Evolutionary conservation across 2,329 filamentous ascomycete genomes (phyloP).

Genomic region (Phyllosticta paracitricarpa): DNA sequence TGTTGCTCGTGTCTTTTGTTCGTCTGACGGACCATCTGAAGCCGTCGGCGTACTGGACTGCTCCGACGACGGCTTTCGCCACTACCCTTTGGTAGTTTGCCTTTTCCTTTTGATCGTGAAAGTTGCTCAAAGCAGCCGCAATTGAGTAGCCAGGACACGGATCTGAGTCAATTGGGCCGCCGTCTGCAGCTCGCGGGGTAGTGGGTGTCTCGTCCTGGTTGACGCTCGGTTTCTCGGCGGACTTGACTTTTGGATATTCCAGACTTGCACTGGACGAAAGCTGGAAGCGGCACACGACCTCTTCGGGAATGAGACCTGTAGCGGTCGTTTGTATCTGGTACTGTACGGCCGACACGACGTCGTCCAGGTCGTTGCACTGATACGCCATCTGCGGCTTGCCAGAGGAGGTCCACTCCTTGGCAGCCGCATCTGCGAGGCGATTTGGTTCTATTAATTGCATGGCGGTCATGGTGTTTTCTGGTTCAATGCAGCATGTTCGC

Average conservation of each 20-base stretch:
- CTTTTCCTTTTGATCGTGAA: slow-evolving; percentile 11
- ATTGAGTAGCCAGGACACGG: slow-evolving; percentile 5
- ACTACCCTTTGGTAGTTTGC: slow-evolving; percentile 9
- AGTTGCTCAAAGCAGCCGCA: slow-evolving; percentile 9
- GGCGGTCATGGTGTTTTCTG: not conserved
- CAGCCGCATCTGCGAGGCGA: not conserved
- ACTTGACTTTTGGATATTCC: not conserved
- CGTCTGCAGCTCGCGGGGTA: not conserved
- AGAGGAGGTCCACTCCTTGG: not conserved
- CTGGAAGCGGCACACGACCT: not conserved
- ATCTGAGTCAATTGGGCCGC: not conserved
- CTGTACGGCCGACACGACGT: not conserved
- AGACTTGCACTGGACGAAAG: not conserved
- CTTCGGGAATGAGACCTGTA: not conserved
- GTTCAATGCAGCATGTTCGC: not conserved
- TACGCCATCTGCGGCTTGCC: not conserved
- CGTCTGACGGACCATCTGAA: slow-evolving; percentile 26
- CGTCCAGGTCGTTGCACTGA: slow-evolving; percentile 5
- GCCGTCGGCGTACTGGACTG: slow-evolving; percentile 22
- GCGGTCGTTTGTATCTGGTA: not conserved
- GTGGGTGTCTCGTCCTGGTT: not conserved
- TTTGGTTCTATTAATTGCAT: not conserved
- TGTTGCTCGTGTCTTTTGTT: slow-evolving; percentile 19
- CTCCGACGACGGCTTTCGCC: slow-evolving; percentile 17
- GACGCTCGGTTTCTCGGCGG: not conserved